A percentile compares a stretch with the other conserved stretches of the same genome.
Evolutionary conservation across 2,329 filamentous ascomycete species (phyloP).

Genomic region (Calcarisporium arbuscula): DNA sequence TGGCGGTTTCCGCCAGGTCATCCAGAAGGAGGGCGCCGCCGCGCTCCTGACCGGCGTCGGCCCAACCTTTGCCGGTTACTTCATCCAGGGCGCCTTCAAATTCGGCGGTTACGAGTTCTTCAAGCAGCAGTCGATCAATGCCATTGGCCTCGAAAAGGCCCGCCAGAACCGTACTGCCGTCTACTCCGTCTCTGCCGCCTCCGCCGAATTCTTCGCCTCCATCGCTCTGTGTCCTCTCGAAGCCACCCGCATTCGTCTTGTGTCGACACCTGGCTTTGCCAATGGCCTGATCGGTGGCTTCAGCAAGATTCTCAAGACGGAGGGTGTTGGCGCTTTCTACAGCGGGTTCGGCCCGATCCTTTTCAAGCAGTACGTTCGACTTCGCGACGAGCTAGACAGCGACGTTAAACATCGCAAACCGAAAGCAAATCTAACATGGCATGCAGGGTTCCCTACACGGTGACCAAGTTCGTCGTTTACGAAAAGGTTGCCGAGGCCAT

Average conservation of each 20-base stretch:
- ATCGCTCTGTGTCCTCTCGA: conserved; percentile 78
- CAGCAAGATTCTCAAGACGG: conserved; percentile 66
- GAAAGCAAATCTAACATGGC: conserved; percentile 22
- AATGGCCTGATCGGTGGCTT: conserved; percentile 67
- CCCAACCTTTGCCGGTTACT: conserved; percentile 75
- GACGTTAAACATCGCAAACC: not conserved
- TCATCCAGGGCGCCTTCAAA: conserved; percentile 82
- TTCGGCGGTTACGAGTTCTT: conserved; percentile 88
- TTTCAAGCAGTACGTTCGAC: conserved; percentile 33
- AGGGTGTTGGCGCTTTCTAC: conserved; percentile 77
- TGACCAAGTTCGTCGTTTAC: conserved; percentile 81
- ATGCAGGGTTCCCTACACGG: conserved; percentile 67
- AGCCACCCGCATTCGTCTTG: conserved; percentile 81
- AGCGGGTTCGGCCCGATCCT: conserved; percentile 75
- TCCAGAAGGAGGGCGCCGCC: conserved; percentile 69
- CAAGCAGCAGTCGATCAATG: conserved; percentile 77
- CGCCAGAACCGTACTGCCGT: conserved; percentile 56
- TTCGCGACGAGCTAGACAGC: not conserved
- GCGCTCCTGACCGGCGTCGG: conserved; percentile 75
- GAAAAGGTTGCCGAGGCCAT: conserved; percentile 69
- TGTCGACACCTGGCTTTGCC: conserved; percentile 73
- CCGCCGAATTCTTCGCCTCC: conserved; percentile 58
- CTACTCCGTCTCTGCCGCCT: conserved; percentile 60
- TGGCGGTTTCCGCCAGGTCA: conserved; percentile 73
- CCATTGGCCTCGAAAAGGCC: conserved; percentile 65